Evolutionary conservation across 148 eudicot species (phyloP).

Genomic region (Oxyria digyna): DNA sequence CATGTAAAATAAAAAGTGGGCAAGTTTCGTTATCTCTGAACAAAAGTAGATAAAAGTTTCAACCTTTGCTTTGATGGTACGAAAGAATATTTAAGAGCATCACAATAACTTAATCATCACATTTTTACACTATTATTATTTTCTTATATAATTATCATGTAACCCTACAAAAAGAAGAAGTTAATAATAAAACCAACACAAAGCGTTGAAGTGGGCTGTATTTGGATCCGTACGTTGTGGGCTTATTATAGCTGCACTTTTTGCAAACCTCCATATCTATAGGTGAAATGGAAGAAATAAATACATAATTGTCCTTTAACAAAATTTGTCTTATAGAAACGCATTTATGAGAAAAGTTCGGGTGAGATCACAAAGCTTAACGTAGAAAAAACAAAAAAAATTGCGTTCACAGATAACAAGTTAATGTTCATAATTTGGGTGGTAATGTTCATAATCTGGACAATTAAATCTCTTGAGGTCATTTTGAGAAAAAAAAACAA

Average conservation of each 20-base stretch:
- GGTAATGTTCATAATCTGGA: too few species aligned
- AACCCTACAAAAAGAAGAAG: neutral
- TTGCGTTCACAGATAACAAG: too few species aligned
- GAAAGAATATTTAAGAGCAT: slow-evolving; percentile 4
- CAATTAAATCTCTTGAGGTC: too few species aligned
- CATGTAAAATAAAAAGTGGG: neutral
- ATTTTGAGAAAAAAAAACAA: too few species aligned
- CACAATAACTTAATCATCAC: neutral
- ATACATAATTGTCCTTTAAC: neutral
- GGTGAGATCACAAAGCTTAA: too few species aligned
- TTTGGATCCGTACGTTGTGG: neutral
- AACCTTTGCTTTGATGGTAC: slow-evolving; percentile 3
- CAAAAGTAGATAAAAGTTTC: neutral
- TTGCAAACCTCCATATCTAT: neutral
- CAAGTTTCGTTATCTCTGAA: neutral
- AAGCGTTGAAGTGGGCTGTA: neutral
- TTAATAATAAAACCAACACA: neutral
- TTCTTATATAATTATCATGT: neutral
- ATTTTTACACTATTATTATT: neutral
- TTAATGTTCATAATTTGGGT: too few species aligned
- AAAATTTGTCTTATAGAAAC: too few species aligned
- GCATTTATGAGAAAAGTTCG: too few species aligned
- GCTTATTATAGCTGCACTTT: neutral
- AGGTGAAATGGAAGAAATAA: too few species aligned
- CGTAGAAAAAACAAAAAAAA: too few species aligned